Evolutionary conservation across 2,329 filamentous ascomycete genomes (phyloP).

Genomic region (Apiospora rasikravindrae): DNA sequence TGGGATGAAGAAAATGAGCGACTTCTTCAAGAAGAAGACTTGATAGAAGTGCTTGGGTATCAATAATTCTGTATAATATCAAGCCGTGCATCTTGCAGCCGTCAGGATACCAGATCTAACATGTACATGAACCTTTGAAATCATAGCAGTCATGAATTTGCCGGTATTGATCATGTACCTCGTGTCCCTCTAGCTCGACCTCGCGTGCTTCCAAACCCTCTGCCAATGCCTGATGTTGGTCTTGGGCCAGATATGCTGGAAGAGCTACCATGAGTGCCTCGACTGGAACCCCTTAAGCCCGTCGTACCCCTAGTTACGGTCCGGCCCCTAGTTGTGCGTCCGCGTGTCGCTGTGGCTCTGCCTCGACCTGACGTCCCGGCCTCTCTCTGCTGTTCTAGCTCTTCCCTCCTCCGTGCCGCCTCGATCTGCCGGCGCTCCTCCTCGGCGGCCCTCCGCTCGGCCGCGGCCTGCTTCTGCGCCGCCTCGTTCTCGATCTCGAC

Average conservation of each 20-base stretch:
- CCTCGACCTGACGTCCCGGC: constrained; percentile 33
- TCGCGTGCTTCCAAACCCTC: constrained; percentile 54
- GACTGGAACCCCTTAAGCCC: constrained; percentile 25
- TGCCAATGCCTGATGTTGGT: constrained; percentile 49
- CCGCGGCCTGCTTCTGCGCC: constrained; percentile 73
- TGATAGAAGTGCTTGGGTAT: constrained; percentile 22
- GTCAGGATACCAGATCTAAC: constrained; percentile 35
- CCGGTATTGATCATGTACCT: constrained; percentile 29
- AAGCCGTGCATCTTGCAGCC: constrained; percentile 4
- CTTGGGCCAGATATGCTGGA: constrained; percentile 40
- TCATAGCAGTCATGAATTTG: not conserved
- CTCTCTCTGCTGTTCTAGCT: constrained; percentile 58
- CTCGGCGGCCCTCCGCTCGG: constrained; percentile 76
- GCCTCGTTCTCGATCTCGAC: constrained; percentile 86
- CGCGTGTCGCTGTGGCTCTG: not conserved
- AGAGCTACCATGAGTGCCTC: constrained; percentile 32
- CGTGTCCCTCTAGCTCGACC: constrained; percentile 60
- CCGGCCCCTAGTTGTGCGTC: constrained; percentile 17
- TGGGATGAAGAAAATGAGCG: constrained; percentile 97
- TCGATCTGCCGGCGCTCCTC: constrained; percentile 80
- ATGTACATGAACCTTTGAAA: constrained; percentile 20
- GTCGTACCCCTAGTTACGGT: not conserved
- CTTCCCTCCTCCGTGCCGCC: constrained; percentile 65
- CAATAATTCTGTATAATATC: constrained; percentile 19
- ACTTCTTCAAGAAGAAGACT: constrained; percentile 81